phyloP scores from a whole-genome alignment of 352 stramenopile species.

The Phytophthora citrophthora region DNA sequence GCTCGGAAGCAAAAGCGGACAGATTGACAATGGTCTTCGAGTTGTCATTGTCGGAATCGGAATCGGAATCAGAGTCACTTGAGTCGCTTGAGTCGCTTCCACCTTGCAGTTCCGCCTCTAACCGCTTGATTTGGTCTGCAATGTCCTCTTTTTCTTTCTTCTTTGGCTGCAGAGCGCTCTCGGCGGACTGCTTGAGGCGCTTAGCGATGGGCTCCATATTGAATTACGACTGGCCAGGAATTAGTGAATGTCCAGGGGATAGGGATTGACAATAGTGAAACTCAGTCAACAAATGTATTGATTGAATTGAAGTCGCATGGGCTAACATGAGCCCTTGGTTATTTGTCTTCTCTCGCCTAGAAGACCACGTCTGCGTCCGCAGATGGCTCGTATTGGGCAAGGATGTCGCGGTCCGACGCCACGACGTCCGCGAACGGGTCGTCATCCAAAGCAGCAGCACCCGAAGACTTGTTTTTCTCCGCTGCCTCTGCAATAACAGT shows the following conservation, averaged over 20 bases:
- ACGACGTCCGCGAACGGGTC: constrained; percentile 78
- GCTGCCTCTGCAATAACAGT: constrained; percentile 21
- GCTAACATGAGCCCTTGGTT: constrained; percentile 4
- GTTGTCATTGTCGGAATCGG: constrained; percentile 31
- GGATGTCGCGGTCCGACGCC: constrained; percentile 78
- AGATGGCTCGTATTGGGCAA: constrained; percentile 79
- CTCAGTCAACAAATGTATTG: constrained; percentile 24
- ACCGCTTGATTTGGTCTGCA: constrained; percentile 64
- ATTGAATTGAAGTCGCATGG: constrained; percentile 30
- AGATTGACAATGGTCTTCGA: constrained; percentile 58
- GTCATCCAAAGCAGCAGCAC: constrained; percentile 37
- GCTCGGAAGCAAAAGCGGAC: constrained; percentile 69
- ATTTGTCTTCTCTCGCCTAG: constrained; percentile 34
- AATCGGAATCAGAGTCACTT: constrained; percentile 41
- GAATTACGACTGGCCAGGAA: constrained; percentile 26
- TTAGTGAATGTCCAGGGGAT: no score
- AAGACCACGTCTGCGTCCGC: constrained; percentile 85
- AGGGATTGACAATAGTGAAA: constrained; percentile 28
- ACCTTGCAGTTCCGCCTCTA: constrained; percentile 74
- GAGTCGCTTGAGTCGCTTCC: constrained; percentile 38
- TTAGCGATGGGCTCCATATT: constrained; percentile 85
- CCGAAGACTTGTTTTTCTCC: constrained; percentile 9
- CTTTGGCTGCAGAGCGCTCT: constrained; percentile 52
- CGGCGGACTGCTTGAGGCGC: constrained; percentile 77
- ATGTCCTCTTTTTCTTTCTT: constrained; percentile 58